phyloP scores from a whole-genome alignment of 805 yeast species.

The Yamadazyma laniorum region DNA sequence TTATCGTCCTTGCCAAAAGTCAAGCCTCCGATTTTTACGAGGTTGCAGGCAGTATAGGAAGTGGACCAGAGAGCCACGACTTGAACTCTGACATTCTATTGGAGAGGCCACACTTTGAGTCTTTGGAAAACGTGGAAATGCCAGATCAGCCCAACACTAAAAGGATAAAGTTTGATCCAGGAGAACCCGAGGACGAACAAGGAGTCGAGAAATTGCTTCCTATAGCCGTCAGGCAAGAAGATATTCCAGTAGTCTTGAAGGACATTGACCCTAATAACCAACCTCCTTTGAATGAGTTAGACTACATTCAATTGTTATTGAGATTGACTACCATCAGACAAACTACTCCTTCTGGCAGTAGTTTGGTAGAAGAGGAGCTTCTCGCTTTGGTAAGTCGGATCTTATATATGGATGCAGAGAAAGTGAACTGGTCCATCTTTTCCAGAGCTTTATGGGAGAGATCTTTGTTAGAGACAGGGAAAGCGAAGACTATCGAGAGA shows the following conservation, averaged over 20 bases:
- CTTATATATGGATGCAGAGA: constrained; percentile 41
- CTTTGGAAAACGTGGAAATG: constrained; percentile 47
- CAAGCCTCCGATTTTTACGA: constrained; percentile 24
- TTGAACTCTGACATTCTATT: constrained; percentile 75
- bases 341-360: constrained; percentile 68
- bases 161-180: constrained; percentile 41
- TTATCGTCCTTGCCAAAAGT: constrained; percentile 72
- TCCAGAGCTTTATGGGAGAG: constrained; percentile 88
- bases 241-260: constrained; percentile 55
- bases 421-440: constrained; percentile 72
- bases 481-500: constrained; percentile 86
- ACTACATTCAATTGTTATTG: constrained; percentile 70
- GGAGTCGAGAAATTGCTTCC: constrained; percentile 49
- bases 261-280: constrained; percentile 77
- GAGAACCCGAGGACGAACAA: constrained; percentile 20
- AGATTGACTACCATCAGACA: constrained; percentile 62
- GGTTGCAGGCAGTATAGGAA: constrained; percentile 12
- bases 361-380: constrained; percentile 79
- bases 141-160: constrained; percentile 33
- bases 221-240: constrained; percentile 57
- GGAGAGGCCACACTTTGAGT: constrained; percentile 71
- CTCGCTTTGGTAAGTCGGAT: constrained; percentile 73
- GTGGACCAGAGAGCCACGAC: constrained; percentile 52
- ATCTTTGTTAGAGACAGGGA: constrained; percentile 75
- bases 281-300: constrained; percentile 68